These are phyloP conservation scores for Hypsizygus ulmarius DNA, from an alignment of 1,284 basidiomycete species.

Conservation along the genomic window DNA sequence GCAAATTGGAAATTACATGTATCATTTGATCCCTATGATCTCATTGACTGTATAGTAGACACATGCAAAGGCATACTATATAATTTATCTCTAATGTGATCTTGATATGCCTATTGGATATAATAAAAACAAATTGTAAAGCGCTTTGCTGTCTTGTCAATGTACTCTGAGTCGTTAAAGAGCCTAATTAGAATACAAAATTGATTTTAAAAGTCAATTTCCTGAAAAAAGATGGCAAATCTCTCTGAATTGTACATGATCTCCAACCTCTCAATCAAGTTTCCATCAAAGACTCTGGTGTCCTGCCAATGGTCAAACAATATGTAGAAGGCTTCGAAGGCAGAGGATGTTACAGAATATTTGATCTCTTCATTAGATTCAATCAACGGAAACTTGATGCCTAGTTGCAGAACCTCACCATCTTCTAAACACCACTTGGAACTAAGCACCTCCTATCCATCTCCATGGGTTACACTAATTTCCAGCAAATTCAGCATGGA, in stretches of 20 bases:
- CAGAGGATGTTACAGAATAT: conserved; percentile 9
- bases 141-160: too few species aligned
- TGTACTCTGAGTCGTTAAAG: too few species aligned
- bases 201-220: too few species aligned
- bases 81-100: too few species aligned
- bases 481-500: conserved; percentile 33
- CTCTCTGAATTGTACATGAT: conserved; percentile 23
- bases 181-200: too few species aligned
- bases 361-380: conserved; percentile 6
- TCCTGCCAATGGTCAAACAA: conserved; percentile 8
- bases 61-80: too few species aligned
- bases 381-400: conserved; percentile 4
- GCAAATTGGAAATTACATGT: too few species aligned
- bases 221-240: conserved; percentile 22
- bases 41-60: too few species aligned
- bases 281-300: conserved; percentile 20
- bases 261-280: conserved; percentile 28
- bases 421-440: too few species aligned
- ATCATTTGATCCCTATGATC: too few species aligned
- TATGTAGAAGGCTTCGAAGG: conserved; percentile 17
- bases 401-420: conserved; percentile 16
- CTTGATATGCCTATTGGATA: too few species aligned
- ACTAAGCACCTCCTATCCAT: conserved; percentile 28
- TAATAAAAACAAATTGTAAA: too few species aligned
- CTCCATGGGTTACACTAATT: conserved; percentile 37